These are phyloP conservation scores for Collariella sp. DNA, from an alignment of 495 filamentous ascomycete genomes.

Conservation along the genomic window DNA sequence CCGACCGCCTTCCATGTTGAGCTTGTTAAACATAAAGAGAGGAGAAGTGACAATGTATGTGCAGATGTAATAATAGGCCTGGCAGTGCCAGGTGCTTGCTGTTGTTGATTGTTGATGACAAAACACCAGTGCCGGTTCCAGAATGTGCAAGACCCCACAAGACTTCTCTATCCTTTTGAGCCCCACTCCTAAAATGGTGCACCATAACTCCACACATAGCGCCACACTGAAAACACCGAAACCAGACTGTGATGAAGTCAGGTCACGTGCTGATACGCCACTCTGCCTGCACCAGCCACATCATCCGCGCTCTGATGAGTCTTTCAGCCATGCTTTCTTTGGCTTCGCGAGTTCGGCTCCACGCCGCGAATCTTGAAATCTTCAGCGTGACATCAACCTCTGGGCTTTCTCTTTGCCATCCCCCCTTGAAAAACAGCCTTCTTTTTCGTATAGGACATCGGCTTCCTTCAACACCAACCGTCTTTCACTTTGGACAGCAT, in stretches of 20 bases:
- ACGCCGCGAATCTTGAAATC: conserved; percentile 12
- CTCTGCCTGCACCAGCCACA: conserved; percentile 14
- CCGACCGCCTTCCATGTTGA: background rate
- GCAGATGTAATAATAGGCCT: background rate
- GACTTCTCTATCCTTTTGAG: too few species aligned
- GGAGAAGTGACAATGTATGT: too few species aligned
- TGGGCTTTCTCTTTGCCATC: background rate
- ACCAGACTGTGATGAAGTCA: background rate
- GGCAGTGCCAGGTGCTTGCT: background rate
- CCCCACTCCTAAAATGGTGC: too few species aligned
- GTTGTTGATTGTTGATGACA: background rate
- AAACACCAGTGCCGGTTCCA: background rate
- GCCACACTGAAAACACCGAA: too few species aligned
- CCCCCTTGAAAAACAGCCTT: background rate
- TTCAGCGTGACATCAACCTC: conserved; percentile 6
- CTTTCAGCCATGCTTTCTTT: background rate
- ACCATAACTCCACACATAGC: background rate
- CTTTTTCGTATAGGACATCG: background rate
- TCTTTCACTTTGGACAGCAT: background rate
- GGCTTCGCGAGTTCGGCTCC: conserved; percentile 8
- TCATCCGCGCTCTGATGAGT: background rate
- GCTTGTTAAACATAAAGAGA: too few species aligned
- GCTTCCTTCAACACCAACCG: background rate
- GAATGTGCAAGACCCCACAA: background rate
- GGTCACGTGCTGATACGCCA: background rate